Conservation (phyloP, 2,329 filamentous ascomycete species). For the Coniochaeta hoffmannii region DNA sequence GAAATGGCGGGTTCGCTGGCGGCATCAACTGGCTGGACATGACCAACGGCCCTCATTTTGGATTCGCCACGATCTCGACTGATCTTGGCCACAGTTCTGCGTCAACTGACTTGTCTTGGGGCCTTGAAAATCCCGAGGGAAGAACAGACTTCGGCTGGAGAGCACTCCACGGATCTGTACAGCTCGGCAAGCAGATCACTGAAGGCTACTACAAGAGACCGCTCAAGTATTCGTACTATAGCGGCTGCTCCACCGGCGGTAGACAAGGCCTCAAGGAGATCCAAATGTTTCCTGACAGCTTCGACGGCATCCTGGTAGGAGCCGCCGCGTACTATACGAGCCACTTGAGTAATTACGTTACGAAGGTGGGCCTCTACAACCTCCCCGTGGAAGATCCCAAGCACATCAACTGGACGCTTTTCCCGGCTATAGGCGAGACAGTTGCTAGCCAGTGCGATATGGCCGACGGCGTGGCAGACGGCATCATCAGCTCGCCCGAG, state of each 20-base stretch:
- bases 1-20: constrained; percentile 30
- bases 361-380: constrained; percentile 38
- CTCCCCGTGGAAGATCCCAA: constrained; percentile 32
- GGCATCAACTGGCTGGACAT: constrained; percentile 24
- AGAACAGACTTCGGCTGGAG: constrained; percentile 32
- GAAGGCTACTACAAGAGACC: constrained; percentile 39
- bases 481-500: constrained; percentile 35
- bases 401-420: constrained; percentile 33
- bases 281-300: constrained; percentile 45
- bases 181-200: constrained; percentile 39
- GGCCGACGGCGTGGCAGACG: constrained; percentile 38
- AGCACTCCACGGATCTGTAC: constrained; percentile 40
- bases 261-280: constrained; percentile 48
- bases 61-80: constrained; percentile 34
- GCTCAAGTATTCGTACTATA: constrained; percentile 39
- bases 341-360: constrained; percentile 34
- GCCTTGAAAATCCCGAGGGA: constrained; percentile 25
- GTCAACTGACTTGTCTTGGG: constrained; percentile 27
- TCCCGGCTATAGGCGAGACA: constrained; percentile 27
- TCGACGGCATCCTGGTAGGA: constrained; percentile 48
- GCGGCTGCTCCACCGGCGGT: constrained; percentile 51
- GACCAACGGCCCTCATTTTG: constrained; percentile 22
- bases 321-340: constrained; percentile 41
- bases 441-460: constrained; percentile 38
- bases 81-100: constrained; percentile 34